Base-by-base conservation (phyloP, 176 grass and related monocot species). In the Ananas comosus region DNA sequence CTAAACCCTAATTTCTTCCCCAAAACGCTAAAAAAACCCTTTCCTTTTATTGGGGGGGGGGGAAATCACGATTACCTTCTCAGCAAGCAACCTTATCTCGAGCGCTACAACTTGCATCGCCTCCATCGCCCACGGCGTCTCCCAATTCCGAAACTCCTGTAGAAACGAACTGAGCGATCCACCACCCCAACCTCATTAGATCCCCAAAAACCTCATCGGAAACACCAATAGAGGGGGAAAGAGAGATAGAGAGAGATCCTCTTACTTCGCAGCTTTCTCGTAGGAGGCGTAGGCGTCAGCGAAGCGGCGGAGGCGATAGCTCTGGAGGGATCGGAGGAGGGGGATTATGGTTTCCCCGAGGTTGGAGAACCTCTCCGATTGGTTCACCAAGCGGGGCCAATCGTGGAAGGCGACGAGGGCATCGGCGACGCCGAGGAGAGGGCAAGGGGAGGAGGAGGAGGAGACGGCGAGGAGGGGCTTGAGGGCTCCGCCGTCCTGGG, bases 61-160 rank as follows among this genome's bases (percentile, higher is more conserved):
- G 53, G 67, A 64, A 64, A 66, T 29, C 57, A 13, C 1, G 16
- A 76, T 80, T 64, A 99, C 90, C 87, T 91, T 91, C 74, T 99
- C 94, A 9, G 94, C 87, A 4, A 99, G 85, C 49, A 99, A 72
- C 76, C 94, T 85, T 63, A 99, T 99, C 80, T 99, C 90, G 10
- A 99, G 89, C 11, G 87, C 87, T 75, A 99, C 76, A 3, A 70
- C 80, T 49, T 91, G 80, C 82, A 93, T 81, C 17, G 89, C 82
- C 72, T 93, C 89, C 94, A 99, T 85, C 14, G 87, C 94, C 94
- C 94, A 99, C 5, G 86, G 72, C 6, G 82, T 86, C 63, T 99
- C 94, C 94, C 94, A 99, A 80, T 93, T 99, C 67, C 94, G 67
- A 72, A 99, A 99, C 75, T 99, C 94, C 82, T 88, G 89, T 63